Base-by-base conservation (phyloP, 441 rosid genomes). In the Erodium moschatum region DNA sequence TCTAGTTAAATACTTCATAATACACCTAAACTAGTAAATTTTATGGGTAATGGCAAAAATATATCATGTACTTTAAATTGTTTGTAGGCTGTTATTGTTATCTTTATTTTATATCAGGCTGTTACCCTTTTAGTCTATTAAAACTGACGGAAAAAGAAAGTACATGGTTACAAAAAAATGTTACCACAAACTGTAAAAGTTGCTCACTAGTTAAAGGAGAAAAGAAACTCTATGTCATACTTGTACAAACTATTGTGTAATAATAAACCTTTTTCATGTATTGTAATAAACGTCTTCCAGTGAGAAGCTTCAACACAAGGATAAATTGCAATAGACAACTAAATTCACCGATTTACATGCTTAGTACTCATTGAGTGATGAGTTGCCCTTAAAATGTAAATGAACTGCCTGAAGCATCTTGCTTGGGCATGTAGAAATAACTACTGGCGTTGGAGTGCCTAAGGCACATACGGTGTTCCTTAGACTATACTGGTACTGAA, bases 1-100 rank as follows among this genome's bases (percentile, higher is more conserved):
- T 9, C 63, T 5, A 20, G 63, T 20, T 58, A 18, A 19, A 8
- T 58, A 18, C 27, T 58, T 58, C 11, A 20, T 58, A 58, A 20
- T 19, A 58, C 29, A 58, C 63, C 63, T 58, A 58, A 58, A 9
- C 63, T 58, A 19, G 63, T 58, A 58, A 58, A 20, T 19, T 58
- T 18, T 18, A 58, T 3, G 31, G 31, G 3, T 29, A 29, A 0
- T 29, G 31, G 31, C 31, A 29, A 29, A 29, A 29, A 0, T 29
- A 29, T 29, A 29, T 4, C 31, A 2, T 29, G 31, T 0, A 29
- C 31, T 29, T 29, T 29, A 29, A 2, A 29, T 29, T 29, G 31
- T 29, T 4, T 2, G 3, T 29, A 29, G 31, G 31, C 3, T 29
- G 31, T 29, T 1, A 29, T 29, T 29, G 31, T 29, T 29, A 1